Conservation (phyloP, 257 asterid species). For the Petunia secreta region DNA sequence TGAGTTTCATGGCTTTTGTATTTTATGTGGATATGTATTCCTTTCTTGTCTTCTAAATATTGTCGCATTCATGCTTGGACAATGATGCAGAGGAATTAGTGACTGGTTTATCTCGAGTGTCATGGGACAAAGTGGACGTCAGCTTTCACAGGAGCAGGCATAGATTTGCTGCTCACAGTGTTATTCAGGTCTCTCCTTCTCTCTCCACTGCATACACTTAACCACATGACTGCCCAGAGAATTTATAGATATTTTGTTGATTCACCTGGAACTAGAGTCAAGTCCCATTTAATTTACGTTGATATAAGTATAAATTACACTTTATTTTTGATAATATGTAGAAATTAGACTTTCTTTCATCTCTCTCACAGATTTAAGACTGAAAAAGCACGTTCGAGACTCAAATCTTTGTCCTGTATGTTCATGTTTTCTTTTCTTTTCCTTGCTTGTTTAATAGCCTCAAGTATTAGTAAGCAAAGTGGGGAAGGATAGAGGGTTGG, state of each 20-base stretch:
- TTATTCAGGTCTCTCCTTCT: constrained; percentile 73
- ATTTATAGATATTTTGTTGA: background rate
- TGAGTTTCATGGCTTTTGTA: background rate
- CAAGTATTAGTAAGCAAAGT: background rate
- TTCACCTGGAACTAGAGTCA: constrained; percentile 19
- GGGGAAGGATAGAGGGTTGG: no score
- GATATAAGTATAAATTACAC: background rate
- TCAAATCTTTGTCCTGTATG: constrained; percentile 6
- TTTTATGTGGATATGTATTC: background rate
- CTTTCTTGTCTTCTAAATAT: background rate
- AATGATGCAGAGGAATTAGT: constrained; percentile 68
- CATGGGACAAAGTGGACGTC: constrained; percentile 98
- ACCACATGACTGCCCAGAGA: background rate
- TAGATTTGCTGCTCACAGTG: constrained; percentile 86
- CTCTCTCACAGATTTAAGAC: background rate
- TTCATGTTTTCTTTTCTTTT: background rate
- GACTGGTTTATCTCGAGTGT: constrained; percentile 70
- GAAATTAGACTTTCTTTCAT: background rate
- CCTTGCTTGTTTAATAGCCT: background rate
- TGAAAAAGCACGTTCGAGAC: background rate
- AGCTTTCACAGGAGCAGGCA: constrained; percentile 85
- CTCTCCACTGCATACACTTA: constrained; percentile 24
- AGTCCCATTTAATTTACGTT: background rate
- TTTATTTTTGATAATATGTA: background rate
- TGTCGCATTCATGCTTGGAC: constrained; percentile 7